Percentiles rank a stretch among this genome's conserved stretches.
phyloP scores from a whole-genome alignment of 2,329 filamentous ascomycete species.

The Fusarium sp. region DNA sequence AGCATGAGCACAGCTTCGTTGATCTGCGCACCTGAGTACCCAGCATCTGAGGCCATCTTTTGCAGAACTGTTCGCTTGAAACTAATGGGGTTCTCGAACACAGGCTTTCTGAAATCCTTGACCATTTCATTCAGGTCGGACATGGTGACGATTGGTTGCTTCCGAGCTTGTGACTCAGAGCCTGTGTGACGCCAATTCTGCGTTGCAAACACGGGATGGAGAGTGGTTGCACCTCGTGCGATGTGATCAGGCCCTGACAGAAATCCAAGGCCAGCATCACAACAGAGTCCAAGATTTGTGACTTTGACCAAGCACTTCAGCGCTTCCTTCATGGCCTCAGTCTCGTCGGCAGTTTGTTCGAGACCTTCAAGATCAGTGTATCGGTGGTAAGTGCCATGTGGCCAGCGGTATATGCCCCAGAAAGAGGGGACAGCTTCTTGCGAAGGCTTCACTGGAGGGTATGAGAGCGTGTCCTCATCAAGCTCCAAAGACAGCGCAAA shows the following conservation, averaged over 20 bases:
- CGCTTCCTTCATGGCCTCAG: slow-evolving; percentile 68
- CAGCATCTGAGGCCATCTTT: slow-evolving; percentile 53
- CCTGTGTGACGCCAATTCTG: slow-evolving; percentile 40
- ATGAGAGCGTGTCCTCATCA: slow-evolving; percentile 61
- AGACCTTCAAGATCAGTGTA: slow-evolving; percentile 69
- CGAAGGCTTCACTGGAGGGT: slow-evolving; percentile 65
- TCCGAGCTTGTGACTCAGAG: slow-evolving; percentile 18
- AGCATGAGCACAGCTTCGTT: slow-evolving; percentile 50
- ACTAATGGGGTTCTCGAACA: slow-evolving; percentile 41
- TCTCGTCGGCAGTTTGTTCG: slow-evolving; percentile 72
- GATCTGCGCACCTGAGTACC: slow-evolving; percentile 46
- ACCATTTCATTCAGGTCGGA: slow-evolving; percentile 41
- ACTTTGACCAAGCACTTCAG: slow-evolving; percentile 66
- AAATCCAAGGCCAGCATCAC: slow-evolving; percentile 76
- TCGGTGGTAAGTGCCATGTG: slow-evolving; percentile 66
- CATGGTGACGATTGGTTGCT: slow-evolving; percentile 35
- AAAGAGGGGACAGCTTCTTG: slow-evolving; percentile 66
- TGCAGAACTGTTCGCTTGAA: slow-evolving; percentile 49
- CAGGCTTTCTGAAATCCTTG: slow-evolving; percentile 35
- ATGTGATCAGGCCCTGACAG: slow-evolving; percentile 69
- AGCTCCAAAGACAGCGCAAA: slow-evolving; percentile 77
- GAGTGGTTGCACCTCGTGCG: slow-evolving; percentile 54
- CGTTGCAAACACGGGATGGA: slow-evolving; percentile 50
- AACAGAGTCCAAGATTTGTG: slow-evolving; percentile 72
- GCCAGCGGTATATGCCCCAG: slow-evolving; percentile 75